Conservation (phyloP, 2,329 filamentous ascomycete species). For the Rutstroemia sydowiana region DNA sequence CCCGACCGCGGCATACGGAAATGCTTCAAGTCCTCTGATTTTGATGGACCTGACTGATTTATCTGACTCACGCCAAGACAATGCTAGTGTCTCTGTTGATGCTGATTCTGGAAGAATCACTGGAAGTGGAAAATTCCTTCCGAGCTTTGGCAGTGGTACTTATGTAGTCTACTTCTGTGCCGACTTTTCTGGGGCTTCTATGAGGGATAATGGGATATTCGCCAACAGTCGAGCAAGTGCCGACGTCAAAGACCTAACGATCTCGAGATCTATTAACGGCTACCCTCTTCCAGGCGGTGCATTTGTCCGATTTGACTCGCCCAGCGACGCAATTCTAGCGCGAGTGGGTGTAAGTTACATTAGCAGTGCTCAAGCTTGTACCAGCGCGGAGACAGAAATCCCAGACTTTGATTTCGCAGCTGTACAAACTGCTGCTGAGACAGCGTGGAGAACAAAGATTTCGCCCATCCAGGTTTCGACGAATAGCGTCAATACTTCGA, state of each 20-base stretch:
- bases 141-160: slow-evolving; percentile 56
- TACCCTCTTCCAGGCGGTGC: slow-evolving; percentile 53
- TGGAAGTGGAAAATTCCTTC: slow-evolving; percentile 51
- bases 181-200: slow-evolving; percentile 52
- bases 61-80: slow-evolving; percentile 48
- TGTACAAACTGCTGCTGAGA: slow-evolving; percentile 44
- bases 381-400: slow-evolving; percentile 60
- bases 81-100: slow-evolving; percentile 50
- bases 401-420: slow-evolving; percentile 57
- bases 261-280: slow-evolving; percentile 45
- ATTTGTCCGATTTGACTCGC: slow-evolving; percentile 52
- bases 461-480: slow-evolving; percentile 46
- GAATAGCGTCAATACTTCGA: slow-evolving; percentile 43
- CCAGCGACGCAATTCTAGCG: slow-evolving; percentile 45
- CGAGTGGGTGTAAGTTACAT: slow-evolving; percentile 66
- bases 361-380: slow-evolving; percentile 56
- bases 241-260: slow-evolving; percentile 39
- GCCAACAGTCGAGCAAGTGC: slow-evolving; percentile 47
- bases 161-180: slow-evolving; percentile 60
- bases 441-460: slow-evolving; percentile 55
- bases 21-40: slow-evolving; percentile 45
- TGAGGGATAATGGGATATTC: slow-evolving; percentile 57
- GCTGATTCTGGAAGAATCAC: slow-evolving; percentile 50
- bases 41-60: slow-evolving; percentile 60
- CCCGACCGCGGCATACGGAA: slow-evolving; percentile 31